Evolutionary conservation across 345 rosid genomes (phyloP).

Genomic region (Erucastrum elatum): DNA sequence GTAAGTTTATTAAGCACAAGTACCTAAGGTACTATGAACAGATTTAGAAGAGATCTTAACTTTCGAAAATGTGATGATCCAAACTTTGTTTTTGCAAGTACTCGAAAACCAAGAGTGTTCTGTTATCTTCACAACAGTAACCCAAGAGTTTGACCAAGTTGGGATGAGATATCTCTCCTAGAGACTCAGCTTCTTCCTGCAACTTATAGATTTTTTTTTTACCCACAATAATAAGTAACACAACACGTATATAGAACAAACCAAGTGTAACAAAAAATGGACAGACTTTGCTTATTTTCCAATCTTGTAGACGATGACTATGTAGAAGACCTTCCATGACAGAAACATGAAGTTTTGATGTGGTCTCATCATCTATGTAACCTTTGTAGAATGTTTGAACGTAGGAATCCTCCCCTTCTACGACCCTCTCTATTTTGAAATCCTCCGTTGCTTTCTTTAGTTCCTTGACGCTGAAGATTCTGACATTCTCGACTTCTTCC

Average conservation of each 20-base stretch:
- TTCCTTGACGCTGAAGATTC: constrained; percentile 18
- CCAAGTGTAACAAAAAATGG: not conserved
- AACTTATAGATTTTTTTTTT: not conserved
- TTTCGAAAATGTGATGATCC: not conserved
- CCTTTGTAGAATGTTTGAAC: constrained; percentile 9
- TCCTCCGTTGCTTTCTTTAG: constrained; percentile 14
- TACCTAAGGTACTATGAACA: not conserved
- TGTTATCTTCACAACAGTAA: constrained; percentile 13
- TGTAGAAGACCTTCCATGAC: constrained; percentile 9
- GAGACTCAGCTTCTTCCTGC: not conserved
- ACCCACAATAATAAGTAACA: no score
- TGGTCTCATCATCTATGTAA: constrained; percentile 3
- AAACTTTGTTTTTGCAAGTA: constrained; percentile 5
- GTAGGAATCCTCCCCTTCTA: not conserved
- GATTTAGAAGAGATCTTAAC: constrained; percentile 13
- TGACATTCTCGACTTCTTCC: not conserved
- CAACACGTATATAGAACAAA: not conserved
- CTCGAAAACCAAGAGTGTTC: constrained; percentile 5
- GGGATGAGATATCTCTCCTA: not conserved
- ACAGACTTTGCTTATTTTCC: constrained; percentile 5
- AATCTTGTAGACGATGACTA: not conserved
- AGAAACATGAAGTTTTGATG: constrained; percentile 20
- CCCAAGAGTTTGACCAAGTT: constrained; percentile 18
- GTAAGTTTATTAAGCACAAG: not conserved
- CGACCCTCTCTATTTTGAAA: not conserved